Percentiles rank a stretch among this genome's conserved stretches.
Conservation (phyloP, 306 rosid species). For the Cucurbita argyrosperma region DNA sequence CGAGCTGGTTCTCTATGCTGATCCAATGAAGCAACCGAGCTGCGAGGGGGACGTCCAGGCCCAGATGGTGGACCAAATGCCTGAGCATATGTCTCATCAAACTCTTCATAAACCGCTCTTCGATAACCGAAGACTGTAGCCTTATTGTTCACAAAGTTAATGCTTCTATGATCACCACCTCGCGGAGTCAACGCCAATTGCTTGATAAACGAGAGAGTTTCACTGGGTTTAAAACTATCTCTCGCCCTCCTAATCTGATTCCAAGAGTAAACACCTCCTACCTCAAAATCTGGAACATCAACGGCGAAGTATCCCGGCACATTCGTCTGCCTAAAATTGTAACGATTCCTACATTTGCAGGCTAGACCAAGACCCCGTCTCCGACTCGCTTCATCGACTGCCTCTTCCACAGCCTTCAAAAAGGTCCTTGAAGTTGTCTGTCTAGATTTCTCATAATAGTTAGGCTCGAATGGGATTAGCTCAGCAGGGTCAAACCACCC, state of each 20-base stretch:
- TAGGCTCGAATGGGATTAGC: conserved; percentile 54
- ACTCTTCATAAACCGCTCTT: conserved; percentile 65
- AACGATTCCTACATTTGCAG: conserved; percentile 62
- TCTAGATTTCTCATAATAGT: conserved; percentile 65
- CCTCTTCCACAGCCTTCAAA: conserved; percentile 80
- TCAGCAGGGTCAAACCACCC: conserved; percentile 96
- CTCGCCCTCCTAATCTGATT: conserved; percentile 51
- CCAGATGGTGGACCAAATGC: conserved; percentile 59
- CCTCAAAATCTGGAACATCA: conserved; percentile 78
- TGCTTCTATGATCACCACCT: conserved; percentile 30
- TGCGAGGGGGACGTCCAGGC: conserved; percentile 32
- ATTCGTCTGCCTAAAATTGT: conserved; percentile 34
- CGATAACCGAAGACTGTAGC: conserved; percentile 48
- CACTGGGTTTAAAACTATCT: conserved; percentile 39
- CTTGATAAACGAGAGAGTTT: conserved; percentile 51
- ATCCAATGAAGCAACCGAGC: conserved; percentile 9
- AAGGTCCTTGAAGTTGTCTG: conserved; percentile 51
- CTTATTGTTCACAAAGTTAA: conserved; percentile 40
- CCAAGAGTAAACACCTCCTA: conserved; percentile 54
- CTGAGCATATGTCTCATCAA: conserved; percentile 90
- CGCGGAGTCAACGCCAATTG: conserved; percentile 51
- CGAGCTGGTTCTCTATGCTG: conserved; percentile 41
- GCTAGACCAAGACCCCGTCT: conserved; percentile 53
- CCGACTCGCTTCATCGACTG: conserved; percentile 69
- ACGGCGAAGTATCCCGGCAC: conserved; percentile 55